A percentile compares a stretch with the other conserved stretches of the same genome.
Evolutionary conservation across 768 basidiomycete species (phyloP).

Genomic region (Lactarius deliciosus): DNA sequence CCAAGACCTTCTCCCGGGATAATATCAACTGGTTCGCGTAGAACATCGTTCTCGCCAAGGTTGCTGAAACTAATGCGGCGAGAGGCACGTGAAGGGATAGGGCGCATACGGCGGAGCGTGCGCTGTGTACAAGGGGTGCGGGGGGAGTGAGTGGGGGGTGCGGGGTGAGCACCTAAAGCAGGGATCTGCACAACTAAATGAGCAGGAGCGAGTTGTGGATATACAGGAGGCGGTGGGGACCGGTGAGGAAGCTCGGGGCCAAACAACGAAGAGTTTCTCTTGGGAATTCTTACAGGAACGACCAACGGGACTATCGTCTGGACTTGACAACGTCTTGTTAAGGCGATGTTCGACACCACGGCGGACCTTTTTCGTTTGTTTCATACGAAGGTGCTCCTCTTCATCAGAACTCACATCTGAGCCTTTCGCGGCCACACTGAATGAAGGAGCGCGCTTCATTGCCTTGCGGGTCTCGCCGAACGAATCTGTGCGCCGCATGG

Average conservation of each 20-base stretch:
- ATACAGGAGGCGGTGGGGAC: constrained; percentile 6
- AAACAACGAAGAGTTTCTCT: constrained; percentile 27
- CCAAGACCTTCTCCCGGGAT: constrained; percentile 36
- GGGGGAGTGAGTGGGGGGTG: constrained; percentile 61
- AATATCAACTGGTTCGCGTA: constrained; percentile 28
- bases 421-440: constrained; percentile 21
- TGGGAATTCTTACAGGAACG: constrained; percentile 23
- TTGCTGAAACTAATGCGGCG: constrained; percentile 30
- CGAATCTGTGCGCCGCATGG: constrained; percentile 25
- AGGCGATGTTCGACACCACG: constrained; percentile 15
- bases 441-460: constrained; percentile 29
- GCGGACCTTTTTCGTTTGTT: constrained; percentile 27
- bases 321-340: constrained; percentile 13
- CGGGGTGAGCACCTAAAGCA: constrained; percentile 40
- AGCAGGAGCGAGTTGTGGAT: constrained; percentile 17
- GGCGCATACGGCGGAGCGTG: constrained; percentile 28
- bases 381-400: constrained; percentile 26
- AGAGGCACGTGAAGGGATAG: constrained; percentile 26
- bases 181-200: constrained; percentile 33
- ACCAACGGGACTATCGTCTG: constrained; percentile 11
- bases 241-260: constrained; percentile 28
- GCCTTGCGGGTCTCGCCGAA: constrained; percentile 19
- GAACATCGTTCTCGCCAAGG: constrained; percentile 17
- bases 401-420: constrained; percentile 25
- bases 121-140: constrained; percentile 54